Base-by-base conservation (phyloP, 768 basidiomycete species). In the Podaxis carcinomalis region DNA sequence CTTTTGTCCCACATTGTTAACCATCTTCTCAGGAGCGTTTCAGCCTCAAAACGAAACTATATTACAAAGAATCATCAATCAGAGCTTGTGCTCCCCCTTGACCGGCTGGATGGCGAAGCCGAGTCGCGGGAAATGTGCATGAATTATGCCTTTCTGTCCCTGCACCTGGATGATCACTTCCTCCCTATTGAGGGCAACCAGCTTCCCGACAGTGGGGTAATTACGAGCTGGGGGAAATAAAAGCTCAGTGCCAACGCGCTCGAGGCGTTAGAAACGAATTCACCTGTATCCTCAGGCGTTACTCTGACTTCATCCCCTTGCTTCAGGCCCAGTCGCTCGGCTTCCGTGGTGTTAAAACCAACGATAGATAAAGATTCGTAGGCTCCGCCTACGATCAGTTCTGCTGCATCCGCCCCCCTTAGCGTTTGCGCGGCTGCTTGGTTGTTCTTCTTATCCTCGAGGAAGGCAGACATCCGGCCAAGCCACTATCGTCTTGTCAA, bases 121-220 rank as follows among this genome's bases (percentile, higher is more conserved):
- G 37, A 80, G 66, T 13, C 81, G 71, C 37, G 86, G 85, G 68
- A 86, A 86, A 70, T 86, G 85, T 57, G 75, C 79, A 49, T 77
- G 76, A 19, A 83, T 62, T 5, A 68, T 61, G 4, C 79, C 80
- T n/a, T 70, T 69, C 0, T 69, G 62, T 2, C 75, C 79, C 47
- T 73, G 63, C 0, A 80, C 75, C 67, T 85, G 80, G 35, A 87
- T 67, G 1, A 81, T 78, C 16, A 78, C 68, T 64, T 85, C 80
- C 64, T 81, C 79, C 37, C 67, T 70, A 66, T 74, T 82, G 28
- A 85, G 72, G 0, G 75, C 79, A 9, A 86, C 73, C 9, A 87
- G 74, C 59, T 73, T 82, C 10, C 85, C 85, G 5, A 66, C 57
- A 0, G 83, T 84, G 1, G 77, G 77, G 50, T 77, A 75, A 44